Conservation (phyloP, 768 basidiomycete species). For the Tulasnella sp. region DNA sequence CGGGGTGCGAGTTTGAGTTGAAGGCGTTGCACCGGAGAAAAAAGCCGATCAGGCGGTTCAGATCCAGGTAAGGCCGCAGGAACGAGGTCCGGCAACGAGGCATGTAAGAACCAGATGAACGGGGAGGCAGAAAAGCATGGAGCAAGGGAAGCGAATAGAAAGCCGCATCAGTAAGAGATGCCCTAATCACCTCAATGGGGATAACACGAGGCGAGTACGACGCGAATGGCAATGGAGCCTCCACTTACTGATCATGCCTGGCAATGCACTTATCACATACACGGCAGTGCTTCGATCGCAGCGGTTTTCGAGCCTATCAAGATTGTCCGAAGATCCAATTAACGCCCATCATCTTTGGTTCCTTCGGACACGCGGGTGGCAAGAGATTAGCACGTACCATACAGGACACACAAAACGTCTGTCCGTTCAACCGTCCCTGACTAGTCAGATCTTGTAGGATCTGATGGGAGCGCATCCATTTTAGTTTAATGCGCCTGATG, state of each 20-base stretch:
- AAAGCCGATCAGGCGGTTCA: background rate
- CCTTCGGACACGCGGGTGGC: background rate
- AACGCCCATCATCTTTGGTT: background rate
- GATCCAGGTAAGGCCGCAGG: slow-evolving; percentile 2
- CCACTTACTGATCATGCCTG: slow-evolving; percentile 84
- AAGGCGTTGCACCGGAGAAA: background rate
- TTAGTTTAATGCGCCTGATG: background rate
- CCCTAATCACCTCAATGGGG: slow-evolving; percentile 14
- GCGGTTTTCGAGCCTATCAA: slow-evolving; percentile 71
- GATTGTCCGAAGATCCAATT: background rate
- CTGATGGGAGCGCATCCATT: slow-evolving; percentile 41
- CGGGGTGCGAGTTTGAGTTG: background rate
- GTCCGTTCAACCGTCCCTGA: slow-evolving; percentile 84
- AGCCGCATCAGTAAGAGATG: background rate
- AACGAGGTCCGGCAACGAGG: slow-evolving; percentile 14
- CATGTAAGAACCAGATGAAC: slow-evolving; percentile 3
- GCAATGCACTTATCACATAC: slow-evolving; percentile 86
- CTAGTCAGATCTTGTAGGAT: slow-evolving; percentile 88
- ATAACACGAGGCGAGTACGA: slow-evolving; percentile 23
- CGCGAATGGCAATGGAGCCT: background rate
- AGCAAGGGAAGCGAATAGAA: slow-evolving; percentile 1
- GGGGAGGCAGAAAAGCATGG: background rate
- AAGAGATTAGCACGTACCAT: slow-evolving; percentile 56
- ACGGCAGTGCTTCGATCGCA: slow-evolving; percentile 94
- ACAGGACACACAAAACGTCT: slow-evolving; percentile 94